Percentiles rank a stretch among this genome's conserved stretches.
Conservation (phyloP, 352 stramenopile species). For the Globisporangium mamillatum region DNA sequence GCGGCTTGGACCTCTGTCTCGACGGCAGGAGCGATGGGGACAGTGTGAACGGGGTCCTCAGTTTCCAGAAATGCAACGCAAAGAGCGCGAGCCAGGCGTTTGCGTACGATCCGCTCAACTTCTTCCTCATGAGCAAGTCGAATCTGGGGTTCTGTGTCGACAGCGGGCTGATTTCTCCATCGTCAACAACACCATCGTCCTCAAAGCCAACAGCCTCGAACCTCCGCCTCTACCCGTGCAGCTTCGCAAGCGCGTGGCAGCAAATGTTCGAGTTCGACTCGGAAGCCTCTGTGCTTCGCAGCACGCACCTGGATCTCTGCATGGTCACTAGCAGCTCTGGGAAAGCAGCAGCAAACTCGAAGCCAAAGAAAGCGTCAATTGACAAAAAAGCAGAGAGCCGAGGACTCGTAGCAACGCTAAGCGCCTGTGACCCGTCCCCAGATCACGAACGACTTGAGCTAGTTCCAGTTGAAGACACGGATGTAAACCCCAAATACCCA, state of each 20-base stretch:
- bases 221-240: conserved; percentile 4
- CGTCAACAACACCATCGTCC: not conserved
- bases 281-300: not conserved
- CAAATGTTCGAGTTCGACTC: conserved; percentile 13
- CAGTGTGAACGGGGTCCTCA: not conserved
- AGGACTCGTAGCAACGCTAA: not conserved
- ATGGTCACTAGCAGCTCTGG: not conserved
- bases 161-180: conserved; percentile 2
- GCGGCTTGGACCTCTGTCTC: not conserved
- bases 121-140: conserved; percentile 11
- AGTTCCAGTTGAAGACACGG: not conserved
- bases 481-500: not conserved
- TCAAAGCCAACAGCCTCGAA: not conserved
- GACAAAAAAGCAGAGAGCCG: not conserved
- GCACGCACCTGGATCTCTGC: conserved; percentile 4
- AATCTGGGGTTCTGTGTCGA: conserved; percentile 6
- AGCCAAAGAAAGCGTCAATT: not conserved
- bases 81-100: conserved; percentile 7
- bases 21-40: not conserved
- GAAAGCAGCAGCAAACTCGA: not conserved
- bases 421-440: not conserved
- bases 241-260: not conserved
- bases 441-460: not conserved
- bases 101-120: conserved; percentile 15
- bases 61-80: not conserved